Percentiles rank a stretch among this genome's conserved stretches.
phyloP scores from a whole-genome alignment of 495 filamentous ascomycete genomes.

The Aspergillus kassunensis region DNA sequence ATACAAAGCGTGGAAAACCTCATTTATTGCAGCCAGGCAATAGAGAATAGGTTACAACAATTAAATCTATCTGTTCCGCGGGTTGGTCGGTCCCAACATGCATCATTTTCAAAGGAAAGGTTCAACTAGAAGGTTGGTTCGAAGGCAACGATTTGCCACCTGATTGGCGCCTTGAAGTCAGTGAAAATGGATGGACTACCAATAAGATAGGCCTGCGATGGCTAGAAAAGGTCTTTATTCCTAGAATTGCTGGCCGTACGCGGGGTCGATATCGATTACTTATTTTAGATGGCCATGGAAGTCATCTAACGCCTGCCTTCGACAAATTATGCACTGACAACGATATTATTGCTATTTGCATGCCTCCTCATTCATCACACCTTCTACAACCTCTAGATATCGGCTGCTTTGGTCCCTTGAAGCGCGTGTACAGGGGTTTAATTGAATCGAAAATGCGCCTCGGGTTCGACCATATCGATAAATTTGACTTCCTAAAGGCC shows the following conservation, averaged over 20 bases:
- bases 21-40: background rate
- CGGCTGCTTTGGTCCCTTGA: background rate
- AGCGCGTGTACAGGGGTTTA: background rate
- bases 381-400: background rate
- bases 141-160: background rate
- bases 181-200: background rate
- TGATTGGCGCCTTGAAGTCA: background rate
- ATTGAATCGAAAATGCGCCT: background rate
- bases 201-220: background rate
- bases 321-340: background rate
- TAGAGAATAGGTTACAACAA: background rate
- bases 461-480: background rate
- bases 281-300: background rate
- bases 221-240: background rate
- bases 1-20: too few species aligned
- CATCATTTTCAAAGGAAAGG: background rate
- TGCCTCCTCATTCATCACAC: background rate
- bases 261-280: background rate
- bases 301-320: background rate
- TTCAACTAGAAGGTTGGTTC: slow-evolving; percentile 10
- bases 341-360: background rate
- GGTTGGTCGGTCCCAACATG: background rate
- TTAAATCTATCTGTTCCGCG: background rate
- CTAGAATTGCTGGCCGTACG: background rate
- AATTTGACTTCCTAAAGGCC: background rate